Evolutionary conservation across 2,329 filamentous ascomycete species (phyloP).

Genomic region (Fusarium sulawesiense): DNA sequence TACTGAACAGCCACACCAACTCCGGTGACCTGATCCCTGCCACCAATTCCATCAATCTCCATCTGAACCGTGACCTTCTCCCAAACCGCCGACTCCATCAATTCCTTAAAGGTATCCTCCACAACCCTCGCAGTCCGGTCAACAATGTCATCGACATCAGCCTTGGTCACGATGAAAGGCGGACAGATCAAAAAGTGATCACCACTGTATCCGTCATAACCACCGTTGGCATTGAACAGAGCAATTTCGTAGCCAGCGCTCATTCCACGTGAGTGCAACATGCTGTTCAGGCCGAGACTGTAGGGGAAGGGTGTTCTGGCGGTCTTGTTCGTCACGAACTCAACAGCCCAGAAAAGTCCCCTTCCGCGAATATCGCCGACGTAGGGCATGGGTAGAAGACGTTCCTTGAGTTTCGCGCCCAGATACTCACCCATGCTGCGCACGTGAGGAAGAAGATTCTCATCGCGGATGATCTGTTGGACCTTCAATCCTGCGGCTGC

Average conservation of each 20-base stretch:
- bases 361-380: constrained; percentile 40
- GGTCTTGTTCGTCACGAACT: constrained; percentile 40
- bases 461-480: constrained; percentile 30
- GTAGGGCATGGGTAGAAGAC: constrained; percentile 5
- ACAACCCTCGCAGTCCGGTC: constrained; percentile 30
- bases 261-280: constrained; percentile 37
- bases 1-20: constrained; percentile 8
- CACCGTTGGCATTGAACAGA: constrained; percentile 37
- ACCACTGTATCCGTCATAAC: constrained; percentile 39
- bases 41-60: constrained; percentile 3
- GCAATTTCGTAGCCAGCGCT: constrained; percentile 35
- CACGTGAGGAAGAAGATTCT: constrained; percentile 11
- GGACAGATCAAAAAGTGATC: constrained; percentile 40
- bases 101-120: constrained; percentile 34
- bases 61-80: constrained; percentile 37
- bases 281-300: constrained; percentile 17
- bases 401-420: constrained; percentile 26
- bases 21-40: neutral
- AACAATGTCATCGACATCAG: constrained; percentile 38
- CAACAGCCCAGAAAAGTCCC: constrained; percentile 37
- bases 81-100: constrained; percentile 21
- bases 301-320: constrained; percentile 35
- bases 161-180: constrained; percentile 29
- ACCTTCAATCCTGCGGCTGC: constrained; percentile 28
- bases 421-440: constrained; percentile 28